Conservation (phyloP, 2,329 filamentous ascomycete species). For the Metarhizium humberi region DNA sequence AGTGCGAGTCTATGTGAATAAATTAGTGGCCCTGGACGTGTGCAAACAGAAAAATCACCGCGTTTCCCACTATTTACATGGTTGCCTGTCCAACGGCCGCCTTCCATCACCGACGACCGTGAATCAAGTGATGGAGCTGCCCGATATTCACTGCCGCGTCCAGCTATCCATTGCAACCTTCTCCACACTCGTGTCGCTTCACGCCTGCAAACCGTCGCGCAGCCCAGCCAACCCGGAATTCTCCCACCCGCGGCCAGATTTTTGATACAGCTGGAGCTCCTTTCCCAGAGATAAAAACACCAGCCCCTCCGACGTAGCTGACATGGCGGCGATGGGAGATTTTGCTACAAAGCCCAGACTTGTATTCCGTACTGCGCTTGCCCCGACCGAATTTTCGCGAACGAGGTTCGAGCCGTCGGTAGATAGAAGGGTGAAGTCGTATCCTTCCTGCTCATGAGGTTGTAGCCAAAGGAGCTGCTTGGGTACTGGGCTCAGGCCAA, state of each 20-base stretch:
- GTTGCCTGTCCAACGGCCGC: background rate
- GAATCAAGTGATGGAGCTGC: background rate
- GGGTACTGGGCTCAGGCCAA: conserved; percentile 3
- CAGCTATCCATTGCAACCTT: background rate
- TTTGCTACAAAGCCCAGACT: conserved; percentile 6
- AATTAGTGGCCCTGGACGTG: background rate
- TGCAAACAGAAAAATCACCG: background rate
- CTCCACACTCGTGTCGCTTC: background rate
- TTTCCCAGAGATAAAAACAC: conserved; percentile 11
- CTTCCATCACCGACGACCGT: background rate
- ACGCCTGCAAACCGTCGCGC: background rate
- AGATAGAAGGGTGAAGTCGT: conserved; percentile 11
- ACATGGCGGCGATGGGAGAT: conserved; percentile 6
- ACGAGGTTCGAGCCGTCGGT: conserved; percentile 6
- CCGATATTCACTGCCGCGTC: background rate
- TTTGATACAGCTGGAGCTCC: conserved; percentile 10
- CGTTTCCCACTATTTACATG: background rate
- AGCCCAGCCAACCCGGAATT: conserved; percentile 1
- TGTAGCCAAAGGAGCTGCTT: conserved; percentile 11
- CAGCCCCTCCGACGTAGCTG: conserved; percentile 9
- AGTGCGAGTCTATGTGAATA: background rate
- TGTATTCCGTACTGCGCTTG: conserved; percentile 1
- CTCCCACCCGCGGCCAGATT: conserved; percentile 6
- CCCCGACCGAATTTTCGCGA: conserved; percentile 9
- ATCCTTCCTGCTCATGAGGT: background rate